Evolutionary conservation across 2,329 filamentous ascomycete genomes (phyloP).

Genomic region (Didymellaceae sp.): DNA sequence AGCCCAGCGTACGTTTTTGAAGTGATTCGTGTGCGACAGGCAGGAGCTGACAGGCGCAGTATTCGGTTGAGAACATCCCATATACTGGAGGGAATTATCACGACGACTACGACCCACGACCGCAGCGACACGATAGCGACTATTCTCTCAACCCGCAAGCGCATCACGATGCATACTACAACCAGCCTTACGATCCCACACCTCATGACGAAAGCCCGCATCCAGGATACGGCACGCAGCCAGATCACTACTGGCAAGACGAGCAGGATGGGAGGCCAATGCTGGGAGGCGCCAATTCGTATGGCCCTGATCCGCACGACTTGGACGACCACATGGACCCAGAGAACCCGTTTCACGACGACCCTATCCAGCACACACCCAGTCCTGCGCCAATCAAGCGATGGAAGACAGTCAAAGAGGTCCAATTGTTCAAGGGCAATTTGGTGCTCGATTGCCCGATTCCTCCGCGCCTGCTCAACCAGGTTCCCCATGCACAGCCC

Average conservation of each 20-base stretch:
- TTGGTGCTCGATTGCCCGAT: conserved; percentile 96
- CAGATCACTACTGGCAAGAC: conserved; percentile 67
- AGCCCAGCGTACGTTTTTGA: conserved; percentile 74
- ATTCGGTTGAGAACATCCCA: conserved; percentile 74
- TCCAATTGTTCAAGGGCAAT: conserved; percentile 96
- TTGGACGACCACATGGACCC: conserved; percentile 50
- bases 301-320: conserved; percentile 65
- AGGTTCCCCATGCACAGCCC: conserved; percentile 80
- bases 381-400: conserved; percentile 73
- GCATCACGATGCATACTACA: conserved; percentile 88
- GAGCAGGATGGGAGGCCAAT: conserved; percentile 79
- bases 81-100: conserved; percentile 69
- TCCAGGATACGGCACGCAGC: conserved; percentile 55
- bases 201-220: conserved; percentile 66
- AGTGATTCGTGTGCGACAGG: not conserved
- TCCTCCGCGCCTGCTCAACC: conserved; percentile 83
- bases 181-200: conserved; percentile 78
- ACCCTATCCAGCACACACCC: conserved; percentile 55
- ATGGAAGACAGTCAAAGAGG: conserved; percentile 99
- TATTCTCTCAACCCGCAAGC: conserved; percentile 82
- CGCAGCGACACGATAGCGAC: conserved; percentile 62
- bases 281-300: conserved; percentile 67
- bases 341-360: conserved; percentile 48
- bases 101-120: conserved; percentile 56
- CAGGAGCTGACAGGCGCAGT: conserved; percentile 53